Base-by-base conservation (phyloP, 768 basidiomycete genomes). In the Pulveroboletus sp. region DNA sequence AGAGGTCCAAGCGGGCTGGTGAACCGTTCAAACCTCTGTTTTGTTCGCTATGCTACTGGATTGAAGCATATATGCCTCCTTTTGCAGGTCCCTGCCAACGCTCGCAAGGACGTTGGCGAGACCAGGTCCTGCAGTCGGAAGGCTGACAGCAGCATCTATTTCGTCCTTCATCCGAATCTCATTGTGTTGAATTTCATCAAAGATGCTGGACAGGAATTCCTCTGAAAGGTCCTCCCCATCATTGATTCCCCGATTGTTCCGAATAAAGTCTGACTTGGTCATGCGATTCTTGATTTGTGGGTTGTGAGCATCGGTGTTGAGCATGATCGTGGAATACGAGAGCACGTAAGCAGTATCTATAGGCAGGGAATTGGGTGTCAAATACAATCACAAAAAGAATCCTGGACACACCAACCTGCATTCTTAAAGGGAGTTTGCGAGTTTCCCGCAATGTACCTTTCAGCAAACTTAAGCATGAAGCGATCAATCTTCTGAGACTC, bases 91-190 rank as follows among this genome's bases (percentile, higher is more conserved):
- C 54, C 97, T 74, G 9, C 97, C 97, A 23, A 98, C 93, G 44
- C 83, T 87, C 3, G 89, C 90, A 14, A 99, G 69, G 8, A 87
- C 88, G 54, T 80, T 84, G 1, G 90, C 87, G 31, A 97, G 68
- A 12, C 94, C 93, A 19, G 90, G 81, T 3, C 80, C 80, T 27
- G 75, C 48, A 5, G 73, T 60, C 9, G 72, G 66, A 20, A 80
- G 59, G 50, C 47, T 65, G 20, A 51, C 33, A 7, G 72, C 72
- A 24, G 79, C 74, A 58, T 94, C 94, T 21, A 93, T 72, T 72
- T 99, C 95, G 60, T 98, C 97, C 70, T 97, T 97, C 97, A 99
- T 98, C 61, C 90, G 80, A 58, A 99, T 98, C 67, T 99, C 97
- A 59, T 97, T 94, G 36, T 67, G 75, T 48, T 82, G 80, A 56